phyloP scores from a whole-genome alignment of 148 eudicot genomes.

The Vaccinium corymbosum region DNA sequence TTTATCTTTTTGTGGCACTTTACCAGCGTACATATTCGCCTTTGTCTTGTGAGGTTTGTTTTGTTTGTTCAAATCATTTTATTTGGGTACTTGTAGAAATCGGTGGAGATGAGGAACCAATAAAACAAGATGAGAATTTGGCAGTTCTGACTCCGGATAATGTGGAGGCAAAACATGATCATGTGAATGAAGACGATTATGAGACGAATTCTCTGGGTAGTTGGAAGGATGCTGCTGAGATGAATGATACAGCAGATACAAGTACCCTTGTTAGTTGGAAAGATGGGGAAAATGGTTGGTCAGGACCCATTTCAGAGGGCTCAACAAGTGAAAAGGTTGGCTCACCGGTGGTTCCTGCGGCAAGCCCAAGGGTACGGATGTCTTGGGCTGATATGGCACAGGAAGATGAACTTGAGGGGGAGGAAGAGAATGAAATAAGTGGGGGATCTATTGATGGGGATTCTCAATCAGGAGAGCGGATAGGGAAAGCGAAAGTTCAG shows the following conservation, averaged over 20 bases:
- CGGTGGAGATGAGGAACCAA: constrained; percentile 19
- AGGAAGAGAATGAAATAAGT: constrained; percentile 47
- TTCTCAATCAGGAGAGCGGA: constrained; percentile 28
- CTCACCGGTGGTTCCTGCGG: constrained; percentile 15
- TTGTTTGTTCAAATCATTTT: not conserved
- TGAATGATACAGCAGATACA: constrained; percentile 33
- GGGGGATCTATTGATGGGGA: constrained; percentile 21
- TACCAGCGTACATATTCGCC: not conserved
- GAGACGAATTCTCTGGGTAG: constrained; percentile 55
- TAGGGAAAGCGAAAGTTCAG: constrained; percentile 23
- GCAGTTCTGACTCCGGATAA: constrained; percentile 18
- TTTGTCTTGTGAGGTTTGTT: not conserved
- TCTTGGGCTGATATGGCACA: constrained; percentile 97
- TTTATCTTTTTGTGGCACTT: not conserved
- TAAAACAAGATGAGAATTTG: constrained; percentile 18
- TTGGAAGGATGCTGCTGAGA: constrained; percentile 44
- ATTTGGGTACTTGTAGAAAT: constrained; percentile 25
- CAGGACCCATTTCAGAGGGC: constrained; percentile 25
- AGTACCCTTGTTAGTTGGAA: constrained; percentile 50
- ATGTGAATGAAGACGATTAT: constrained; percentile 29
- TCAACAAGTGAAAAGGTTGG: constrained; percentile 26
- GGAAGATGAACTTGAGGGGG: constrained; percentile 76
- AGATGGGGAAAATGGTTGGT: constrained; percentile 40
- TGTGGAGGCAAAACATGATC: constrained; percentile 17
- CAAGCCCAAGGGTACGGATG: constrained; percentile 37